Evolutionary conservation across 2,329 filamentous ascomycete species (phyloP).

Genomic region (Clarireedia paspali): DNA sequence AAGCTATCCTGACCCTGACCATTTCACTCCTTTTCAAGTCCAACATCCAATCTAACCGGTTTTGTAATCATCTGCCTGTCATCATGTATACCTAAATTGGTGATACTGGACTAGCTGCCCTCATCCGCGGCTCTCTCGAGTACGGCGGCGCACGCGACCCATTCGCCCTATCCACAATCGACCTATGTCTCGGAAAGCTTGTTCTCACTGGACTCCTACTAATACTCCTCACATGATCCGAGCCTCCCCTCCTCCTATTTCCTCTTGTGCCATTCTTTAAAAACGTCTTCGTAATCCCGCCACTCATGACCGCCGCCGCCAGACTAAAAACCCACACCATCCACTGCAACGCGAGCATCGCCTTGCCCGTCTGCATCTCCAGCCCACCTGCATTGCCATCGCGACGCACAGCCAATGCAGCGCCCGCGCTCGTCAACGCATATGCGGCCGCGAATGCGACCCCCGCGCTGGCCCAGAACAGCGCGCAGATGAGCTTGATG

Average conservation of each 20-base stretch:
- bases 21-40: too few relatives aligned
- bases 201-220: neutral
- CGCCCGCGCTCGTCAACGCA: neutral
- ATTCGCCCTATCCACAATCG: neutral
- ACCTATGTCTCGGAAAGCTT: neutral
- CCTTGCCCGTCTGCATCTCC: neutral
- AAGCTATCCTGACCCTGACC: neutral
- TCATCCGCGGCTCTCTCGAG: neutral
- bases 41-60: too few relatives aligned
- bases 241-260: neutral
- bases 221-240: neutral
- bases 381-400: neutral
- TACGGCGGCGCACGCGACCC: neutral
- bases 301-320: neutral
- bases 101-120: neutral
- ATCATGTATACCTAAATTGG: neutral
- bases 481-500: neutral
- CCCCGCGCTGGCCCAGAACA: neutral
- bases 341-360: slow-evolving; percentile 1
- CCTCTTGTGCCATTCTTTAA: neutral
- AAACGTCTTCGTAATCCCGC: neutral
- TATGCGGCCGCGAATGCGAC: neutral
- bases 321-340: neutral
- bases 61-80: too few relatives aligned
- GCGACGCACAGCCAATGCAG: neutral